Conservation (phyloP, 805 yeast species). For the Suhomyces sp. region DNA sequence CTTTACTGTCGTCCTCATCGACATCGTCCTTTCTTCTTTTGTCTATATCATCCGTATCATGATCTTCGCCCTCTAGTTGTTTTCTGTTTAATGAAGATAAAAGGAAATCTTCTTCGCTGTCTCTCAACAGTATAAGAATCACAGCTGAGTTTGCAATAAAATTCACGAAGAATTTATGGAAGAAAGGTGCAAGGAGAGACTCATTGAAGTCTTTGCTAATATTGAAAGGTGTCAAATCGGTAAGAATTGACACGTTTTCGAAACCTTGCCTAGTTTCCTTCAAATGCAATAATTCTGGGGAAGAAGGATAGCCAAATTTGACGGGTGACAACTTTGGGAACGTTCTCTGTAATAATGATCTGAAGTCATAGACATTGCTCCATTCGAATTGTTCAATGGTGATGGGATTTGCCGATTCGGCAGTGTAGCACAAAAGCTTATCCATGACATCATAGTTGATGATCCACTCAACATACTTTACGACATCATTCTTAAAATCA, state of each 20-base stretch:
- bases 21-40: not conserved
- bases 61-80: slow-evolving; percentile 6
- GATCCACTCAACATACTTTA: slow-evolving; percentile 55
- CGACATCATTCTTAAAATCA: slow-evolving; percentile 55
- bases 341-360: slow-evolving; percentile 63
- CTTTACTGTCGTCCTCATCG: slow-evolving; percentile 8
- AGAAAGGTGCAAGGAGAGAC: slow-evolving; percentile 33
- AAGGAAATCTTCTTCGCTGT: slow-evolving; percentile 70
- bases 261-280: slow-evolving; percentile 23
- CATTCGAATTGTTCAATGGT: slow-evolving; percentile 37
- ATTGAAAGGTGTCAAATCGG: slow-evolving; percentile 21
- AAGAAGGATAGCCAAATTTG: slow-evolving; percentile 51
- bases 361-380: slow-evolving; percentile 59
- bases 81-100: slow-evolving; percentile 43
- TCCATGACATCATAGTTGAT: slow-evolving; percentile 71
- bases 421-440: slow-evolving; percentile 56
- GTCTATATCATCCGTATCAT: slow-evolving; percentile 3
- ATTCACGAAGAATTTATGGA: slow-evolving; percentile 51
- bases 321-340: slow-evolving; percentile 56
- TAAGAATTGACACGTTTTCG: slow-evolving; percentile 28
- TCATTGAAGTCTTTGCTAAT: slow-evolving; percentile 25
- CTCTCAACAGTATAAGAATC: slow-evolving; percentile 62
- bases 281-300: slow-evolving; percentile 26
- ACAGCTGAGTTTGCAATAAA: slow-evolving; percentile 66
- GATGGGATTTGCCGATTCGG: slow-evolving; percentile 48